A percentile compares a stretch with the other conserved stretches of the same genome.
Conservation (phyloP, 495 filamentous ascomycete species). For the Friedmanniomyces endolithicus region DNA sequence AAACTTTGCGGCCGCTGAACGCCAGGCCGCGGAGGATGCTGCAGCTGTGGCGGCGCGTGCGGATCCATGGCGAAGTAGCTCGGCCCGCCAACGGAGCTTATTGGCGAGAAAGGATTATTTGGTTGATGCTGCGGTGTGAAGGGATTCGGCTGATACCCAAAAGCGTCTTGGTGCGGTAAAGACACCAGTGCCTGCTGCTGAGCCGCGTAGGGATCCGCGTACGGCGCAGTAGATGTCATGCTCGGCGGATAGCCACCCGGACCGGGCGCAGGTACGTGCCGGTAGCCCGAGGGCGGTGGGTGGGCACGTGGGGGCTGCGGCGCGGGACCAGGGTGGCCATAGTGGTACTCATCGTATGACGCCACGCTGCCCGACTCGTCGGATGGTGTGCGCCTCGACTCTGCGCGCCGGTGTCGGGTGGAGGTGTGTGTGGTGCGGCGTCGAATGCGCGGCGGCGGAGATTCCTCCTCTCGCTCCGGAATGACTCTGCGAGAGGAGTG, state of each 20-base stretch:
- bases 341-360: conserved; percentile 30
- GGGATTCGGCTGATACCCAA: conserved; percentile 26
- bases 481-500: conserved; percentile 20
- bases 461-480: conserved; percentile 18
- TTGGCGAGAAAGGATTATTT: conserved; percentile 26
- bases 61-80: conserved; percentile 14
- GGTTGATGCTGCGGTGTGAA: conserved; percentile 22
- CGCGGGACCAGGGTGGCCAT: conserved; percentile 21
- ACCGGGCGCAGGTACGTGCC: conserved; percentile 14
- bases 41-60: conserved; percentile 10
- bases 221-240: conserved; percentile 17
- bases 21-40: neutral
- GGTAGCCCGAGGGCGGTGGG: conserved; percentile 20
- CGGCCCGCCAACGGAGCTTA: conserved; percentile 11
- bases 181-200: conserved; percentile 22
- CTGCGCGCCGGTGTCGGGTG: conserved; percentile 11
- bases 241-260: conserved; percentile 28
- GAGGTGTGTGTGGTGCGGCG: conserved; percentile 8
- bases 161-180: conserved; percentile 24
- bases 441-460: conserved; percentile 11
- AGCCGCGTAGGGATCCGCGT: conserved; percentile 7
- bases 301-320: conserved; percentile 18
- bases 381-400: conserved; percentile 17
- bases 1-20: conserved; percentile 14
- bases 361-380: conserved; percentile 26